Conservation (phyloP, 1,284 basidiomycete species). For the Trichosporon coremiiforme region DNA sequence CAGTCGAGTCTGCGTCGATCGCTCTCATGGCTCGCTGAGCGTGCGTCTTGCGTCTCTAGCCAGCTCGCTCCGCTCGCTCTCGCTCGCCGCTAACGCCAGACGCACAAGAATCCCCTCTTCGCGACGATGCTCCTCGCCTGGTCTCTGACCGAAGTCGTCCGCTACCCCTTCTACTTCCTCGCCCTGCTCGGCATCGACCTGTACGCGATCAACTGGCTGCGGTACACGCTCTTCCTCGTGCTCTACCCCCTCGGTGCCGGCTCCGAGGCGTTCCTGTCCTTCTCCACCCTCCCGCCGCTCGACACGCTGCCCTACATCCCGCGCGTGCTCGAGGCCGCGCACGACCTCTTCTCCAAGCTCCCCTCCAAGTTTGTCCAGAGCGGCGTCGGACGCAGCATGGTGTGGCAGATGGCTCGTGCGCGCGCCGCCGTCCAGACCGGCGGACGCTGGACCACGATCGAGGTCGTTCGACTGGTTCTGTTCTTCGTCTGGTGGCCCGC, state of each 20-base stretch:
- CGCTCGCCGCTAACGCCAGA: conserved; percentile 60
- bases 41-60: too few species aligned
- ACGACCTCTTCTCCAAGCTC: conserved; percentile 32
- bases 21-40: too few species aligned
- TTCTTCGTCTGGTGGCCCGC: conserved; percentile 90
- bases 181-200: conserved; percentile 63
- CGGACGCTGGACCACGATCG: conserved; percentile 41
- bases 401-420: conserved; percentile 43
- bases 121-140: conserved; percentile 92
- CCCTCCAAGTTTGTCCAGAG: conserved; percentile 38
- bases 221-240: conserved; percentile 88
- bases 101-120: conserved; percentile 75
- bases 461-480: conserved; percentile 64
- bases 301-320: conserved; percentile 50
- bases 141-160: conserved; percentile 87
- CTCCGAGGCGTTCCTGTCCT: conserved; percentile 84
- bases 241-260: conserved; percentile 90
- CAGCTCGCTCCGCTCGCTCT: too few species aligned
- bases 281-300: conserved; percentile 69
- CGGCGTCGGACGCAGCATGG: conserved; percentile 37
- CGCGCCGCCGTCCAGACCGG: conserved; percentile 24
- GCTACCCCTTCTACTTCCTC: conserved; percentile 86
- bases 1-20: too few species aligned
- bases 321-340: conserved; percentile 31
- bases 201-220: conserved; percentile 56